phyloP scores from a whole-genome alignment of 495 filamentous ascomycete species.

The Aspergillus avenaceus region DNA sequence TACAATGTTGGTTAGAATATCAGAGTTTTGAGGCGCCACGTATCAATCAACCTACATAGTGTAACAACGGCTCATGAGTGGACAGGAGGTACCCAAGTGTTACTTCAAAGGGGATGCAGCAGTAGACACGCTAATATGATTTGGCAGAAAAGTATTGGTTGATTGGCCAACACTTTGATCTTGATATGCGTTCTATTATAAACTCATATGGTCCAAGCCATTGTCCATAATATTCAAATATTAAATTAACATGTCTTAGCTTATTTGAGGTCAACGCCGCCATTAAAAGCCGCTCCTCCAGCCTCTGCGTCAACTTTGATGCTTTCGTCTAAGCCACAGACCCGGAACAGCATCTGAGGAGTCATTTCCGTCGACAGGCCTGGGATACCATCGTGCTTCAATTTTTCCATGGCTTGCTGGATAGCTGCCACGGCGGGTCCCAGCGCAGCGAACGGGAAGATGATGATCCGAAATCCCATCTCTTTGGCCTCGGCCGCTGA shows the following conservation, averaged over 20 bases:
- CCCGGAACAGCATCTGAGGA: constrained; percentile 51
- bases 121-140: too few species aligned
- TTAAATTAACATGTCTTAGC: too few species aligned
- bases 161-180: too few species aligned
- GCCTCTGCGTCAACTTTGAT: constrained; percentile 54
- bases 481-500: constrained; percentile 54
- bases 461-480: constrained; percentile 62
- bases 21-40: too few species aligned
- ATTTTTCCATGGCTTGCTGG: constrained; percentile 41
- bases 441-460: constrained; percentile 53
- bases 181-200: too few species aligned
- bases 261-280: constrained; percentile 30
- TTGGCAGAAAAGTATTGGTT: too few species aligned
- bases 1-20: too few species aligned
- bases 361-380: constrained; percentile 44
- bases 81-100: too few species aligned
- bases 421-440: constrained; percentile 51
- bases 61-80: not conserved
- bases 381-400: constrained; percentile 47
- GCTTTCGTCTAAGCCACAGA: constrained; percentile 56
- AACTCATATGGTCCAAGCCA: too few species aligned
- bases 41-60: too few species aligned
- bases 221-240: too few species aligned
- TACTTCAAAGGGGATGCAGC: too few species aligned
- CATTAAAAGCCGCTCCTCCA: constrained; percentile 48